A percentile compares a stretch with the other conserved stretches of the same genome.
Evolutionary conservation across 78 protist species (phyloP).

Genomic region (Dictyostelium intermedium): DNA sequence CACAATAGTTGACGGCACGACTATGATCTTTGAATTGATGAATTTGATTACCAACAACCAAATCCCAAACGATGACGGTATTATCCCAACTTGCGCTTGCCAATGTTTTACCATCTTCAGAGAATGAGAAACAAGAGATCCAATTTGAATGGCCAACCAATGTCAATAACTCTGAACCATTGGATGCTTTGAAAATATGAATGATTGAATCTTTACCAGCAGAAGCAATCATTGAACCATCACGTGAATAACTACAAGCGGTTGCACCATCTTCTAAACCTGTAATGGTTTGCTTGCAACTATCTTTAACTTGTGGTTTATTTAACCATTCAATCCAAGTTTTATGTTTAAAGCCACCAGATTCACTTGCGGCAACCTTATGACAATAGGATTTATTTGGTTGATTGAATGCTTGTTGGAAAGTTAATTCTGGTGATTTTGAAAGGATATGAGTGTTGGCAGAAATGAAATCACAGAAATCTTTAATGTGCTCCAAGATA

Average conservation of each 20-base stretch:
- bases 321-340: constrained; percentile 78
- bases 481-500: not conserved
- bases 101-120: constrained; percentile 61
- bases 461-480: constrained; percentile 62
- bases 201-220: constrained; percentile 54
- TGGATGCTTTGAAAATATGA: constrained; percentile 45
- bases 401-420: constrained; percentile 86
- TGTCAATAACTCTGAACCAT: constrained; percentile 54
- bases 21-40: constrained; percentile 49
- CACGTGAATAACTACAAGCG: constrained; percentile 31
- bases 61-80: constrained; percentile 76
- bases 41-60: constrained; percentile 42
- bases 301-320: constrained; percentile 68
- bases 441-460: constrained; percentile 46
- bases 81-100: constrained; percentile 81
- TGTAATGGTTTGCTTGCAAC: constrained; percentile 69
- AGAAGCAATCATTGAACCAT: constrained; percentile 52
- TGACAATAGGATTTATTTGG: constrained; percentile 41
- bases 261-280: constrained; percentile 67
- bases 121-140: constrained; percentile 61
- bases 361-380: constrained; percentile 19
- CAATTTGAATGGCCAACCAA: constrained; percentile 71
- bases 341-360: not conserved
- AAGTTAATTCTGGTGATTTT: constrained; percentile 53
- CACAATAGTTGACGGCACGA: constrained; percentile 45